Percentiles rank a stretch among this genome's conserved stretches.
Conservation (phyloP, 768 basidiomycete genomes). For the Lentinula guzmanii region DNA sequence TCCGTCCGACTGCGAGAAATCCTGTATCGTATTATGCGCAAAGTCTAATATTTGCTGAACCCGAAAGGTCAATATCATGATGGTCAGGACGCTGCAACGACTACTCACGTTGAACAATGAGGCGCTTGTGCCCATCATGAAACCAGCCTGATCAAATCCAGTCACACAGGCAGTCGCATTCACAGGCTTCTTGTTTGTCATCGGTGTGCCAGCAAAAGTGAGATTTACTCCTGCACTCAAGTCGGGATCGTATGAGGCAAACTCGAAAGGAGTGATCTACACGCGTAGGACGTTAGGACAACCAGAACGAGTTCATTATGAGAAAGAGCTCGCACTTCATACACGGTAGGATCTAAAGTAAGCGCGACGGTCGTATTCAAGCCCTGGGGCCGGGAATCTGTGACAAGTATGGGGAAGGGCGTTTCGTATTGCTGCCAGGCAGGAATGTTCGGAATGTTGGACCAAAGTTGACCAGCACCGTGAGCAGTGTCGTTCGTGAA, state of each 20-base stretch:
- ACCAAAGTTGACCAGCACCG: slow-evolving; percentile 68
- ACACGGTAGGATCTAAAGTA: slow-evolving; percentile 41
- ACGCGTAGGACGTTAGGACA: neutral
- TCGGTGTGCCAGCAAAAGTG: slow-evolving; percentile 57
- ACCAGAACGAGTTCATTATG: slow-evolving; percentile 31
- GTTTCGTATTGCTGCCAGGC: slow-evolving; percentile 42
- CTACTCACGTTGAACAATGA: slow-evolving; percentile 56
- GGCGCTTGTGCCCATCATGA: slow-evolving; percentile 72
- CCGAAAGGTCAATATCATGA: slow-evolving; percentile 54
- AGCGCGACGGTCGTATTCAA: slow-evolving; percentile 36
- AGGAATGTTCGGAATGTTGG: slow-evolving; percentile 44
- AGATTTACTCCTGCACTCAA: slow-evolving; percentile 67
- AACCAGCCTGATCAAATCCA: slow-evolving; percentile 70
- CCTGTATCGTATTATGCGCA: slow-evolving; percentile 32
- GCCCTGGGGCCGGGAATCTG: slow-evolving; percentile 46
- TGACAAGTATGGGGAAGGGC: slow-evolving; percentile 66
- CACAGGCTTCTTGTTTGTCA: slow-evolving; percentile 51
- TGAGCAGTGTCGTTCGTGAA: slow-evolving; percentile 55
- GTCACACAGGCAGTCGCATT: slow-evolving; percentile 59
- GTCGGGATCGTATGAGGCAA: slow-evolving; percentile 69
- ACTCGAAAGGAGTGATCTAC: slow-evolving; percentile 56
- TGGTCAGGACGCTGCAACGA: neutral
- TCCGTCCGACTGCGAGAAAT: slow-evolving; percentile 31
- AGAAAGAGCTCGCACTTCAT: slow-evolving; percentile 53
- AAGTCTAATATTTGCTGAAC: slow-evolving; percentile 51